Base-by-base conservation (phyloP, 1,284 basidiomycete species). In the Austropuccinia psidii region DNA sequence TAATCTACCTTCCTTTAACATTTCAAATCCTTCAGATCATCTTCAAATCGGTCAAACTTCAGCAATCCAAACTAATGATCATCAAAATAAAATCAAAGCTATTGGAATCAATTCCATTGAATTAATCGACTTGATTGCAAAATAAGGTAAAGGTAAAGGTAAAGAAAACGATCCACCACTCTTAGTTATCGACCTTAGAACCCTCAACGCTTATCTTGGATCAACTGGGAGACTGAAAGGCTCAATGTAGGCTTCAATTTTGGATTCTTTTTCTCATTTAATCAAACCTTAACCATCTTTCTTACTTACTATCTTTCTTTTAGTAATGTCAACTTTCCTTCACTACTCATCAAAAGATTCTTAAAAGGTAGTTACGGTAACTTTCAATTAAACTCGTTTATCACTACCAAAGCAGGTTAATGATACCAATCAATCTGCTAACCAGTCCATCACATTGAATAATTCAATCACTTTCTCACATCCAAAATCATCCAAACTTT, bases 331-430 rank as follows among this genome's bases (percentile, higher is more conserved):
- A 75, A 75, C 49, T 75, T 79, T 49, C 78, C 78, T 9, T 69
- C 75, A 15, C 70, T 79, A 5, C 75, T 79, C 41, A 67, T 78
- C 35, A 79, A 79, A 66, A 73, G 78, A 41, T 76, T 78, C 50
- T 66, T 74, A 4, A 76, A 76, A 50, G 76, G 75, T 19, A 75
- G 76, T 27, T 64, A 64, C 4, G 57, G 68, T 19, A 55, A 72
- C 24, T 79, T 79, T 65, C 33, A 65, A 29, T 74, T 79, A n/a
- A 62, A 74, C 31, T 60, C 74, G 45, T 79, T 78, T 74, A 76
- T 78, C 68, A 78, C 77, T 21, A 77, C 78, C 19, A 69, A 77
- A 13, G 60, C 64, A 8, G 78, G 78, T 68, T 75, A 76, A 65
- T 50, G 70, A 3, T 65, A 64, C 41, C 65, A 73, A 50, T 60